A percentile compares a stretch with the other conserved stretches of the same genome.
These are phyloP conservation scores for Phytophthora cajani DNA, from an alignment of 352 stramenopile genomes.

Conservation along the genomic window DNA sequence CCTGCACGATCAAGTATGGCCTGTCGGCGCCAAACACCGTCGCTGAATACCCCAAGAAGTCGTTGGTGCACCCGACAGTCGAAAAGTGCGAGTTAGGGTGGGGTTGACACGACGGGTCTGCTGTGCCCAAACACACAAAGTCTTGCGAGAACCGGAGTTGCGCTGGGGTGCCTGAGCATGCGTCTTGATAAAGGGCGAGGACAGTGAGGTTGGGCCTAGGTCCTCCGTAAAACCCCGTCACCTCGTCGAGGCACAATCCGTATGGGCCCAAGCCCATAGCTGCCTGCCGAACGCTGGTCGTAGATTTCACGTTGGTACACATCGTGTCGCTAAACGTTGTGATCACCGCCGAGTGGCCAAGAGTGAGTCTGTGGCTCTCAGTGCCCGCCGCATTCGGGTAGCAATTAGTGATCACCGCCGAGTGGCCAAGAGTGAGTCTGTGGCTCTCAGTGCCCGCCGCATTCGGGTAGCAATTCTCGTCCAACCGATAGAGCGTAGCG, in stretches of 20 bases:
- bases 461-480: slow-evolving; percentile 19
- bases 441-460: slow-evolving; percentile 3
- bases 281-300: background rate
- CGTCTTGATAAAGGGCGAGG: slow-evolving; percentile 3
- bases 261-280: background rate
- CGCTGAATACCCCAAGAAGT: background rate
- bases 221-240: slow-evolving; percentile 9
- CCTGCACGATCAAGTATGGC: slow-evolving; percentile 13
- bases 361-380: slow-evolving; percentile 3
- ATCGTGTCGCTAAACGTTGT: slow-evolving; percentile 7
- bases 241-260: background rate
- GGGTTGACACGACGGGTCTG: background rate
- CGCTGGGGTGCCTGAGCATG: slow-evolving; percentile 3
- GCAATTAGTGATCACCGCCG: slow-evolving; percentile 11
- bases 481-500: slow-evolving; percentile 1
- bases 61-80: background rate
- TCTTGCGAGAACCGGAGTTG: slow-evolving; percentile 10
- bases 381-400: slow-evolving; percentile 13
- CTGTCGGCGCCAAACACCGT: slow-evolving; percentile 3
- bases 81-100: slow-evolving; percentile 2
- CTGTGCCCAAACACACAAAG: slow-evolving; percentile 1
- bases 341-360: slow-evolving; percentile 1
- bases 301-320: slow-evolving; percentile 1
- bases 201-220: background rate
- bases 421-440: slow-evolving; percentile 5